Base-by-base conservation (phyloP, 441 rosid genomes). In the Biscutella laevigata region DNA sequence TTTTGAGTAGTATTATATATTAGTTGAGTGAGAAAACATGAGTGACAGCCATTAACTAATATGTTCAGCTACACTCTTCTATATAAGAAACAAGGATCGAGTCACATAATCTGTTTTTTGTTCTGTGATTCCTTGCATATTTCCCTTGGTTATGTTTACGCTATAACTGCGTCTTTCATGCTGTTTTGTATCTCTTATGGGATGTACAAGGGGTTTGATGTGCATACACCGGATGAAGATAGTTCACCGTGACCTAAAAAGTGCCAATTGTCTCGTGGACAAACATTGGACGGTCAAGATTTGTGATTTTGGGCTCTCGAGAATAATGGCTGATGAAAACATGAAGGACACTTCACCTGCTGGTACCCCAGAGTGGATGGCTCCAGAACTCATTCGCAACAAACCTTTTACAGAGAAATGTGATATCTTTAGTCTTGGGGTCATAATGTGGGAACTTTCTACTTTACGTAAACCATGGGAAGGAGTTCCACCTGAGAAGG, bases 331-430 rank as follows among this genome's bases (percentile, higher is more conserved):
- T 6, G 77, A 74, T 10, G 59, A 58, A 28, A 69, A 81, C 51
- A 77, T 83, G 75, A 78, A 73, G 65, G 97, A 85, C 69, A 56
- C 85, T 12, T 79, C 88, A 16, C 79, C 89, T 43, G 96, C 95
- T 12, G 98, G 98, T 71, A 92, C 98, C 27, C 97, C 95, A 2
- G 95, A 86, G 64, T 92, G 98, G 97, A 92, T 86, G 99, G 99
- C 97, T 61, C 97, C 99, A 8, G 97, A 86, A 49, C 97, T 94
- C 24, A 82, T 88, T 42, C 94, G 95, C 13, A 88, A 81, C 17
- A 94, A 88, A 47, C 90, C 95, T 22, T 88, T 94, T 71, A 77
- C 88, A 8, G 95, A 82, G 60, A 88, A 92, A 68, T 88, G 99
- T 5, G 97, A 88, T 66, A 86, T 86, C 68, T 92, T 88, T 70